phyloP scores from a whole-genome alignment of 179 eudicot genomes.

The Spergularia azorica region DNA sequence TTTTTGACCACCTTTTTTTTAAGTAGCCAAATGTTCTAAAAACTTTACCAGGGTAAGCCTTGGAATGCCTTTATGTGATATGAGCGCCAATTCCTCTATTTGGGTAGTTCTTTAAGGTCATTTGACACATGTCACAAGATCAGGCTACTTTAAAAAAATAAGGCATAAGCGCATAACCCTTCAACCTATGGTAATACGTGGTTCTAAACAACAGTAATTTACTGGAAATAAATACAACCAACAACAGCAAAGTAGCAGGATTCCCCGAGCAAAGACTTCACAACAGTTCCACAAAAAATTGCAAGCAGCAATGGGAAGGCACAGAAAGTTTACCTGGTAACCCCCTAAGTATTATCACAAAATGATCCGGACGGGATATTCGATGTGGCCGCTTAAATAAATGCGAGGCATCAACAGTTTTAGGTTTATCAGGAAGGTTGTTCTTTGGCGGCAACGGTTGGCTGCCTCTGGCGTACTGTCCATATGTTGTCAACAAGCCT shows the following conservation, averaged over 20 bases:
- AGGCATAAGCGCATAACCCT: not conserved
- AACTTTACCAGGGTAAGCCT: too few species aligned
- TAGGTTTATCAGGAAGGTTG: slow-evolving; percentile 46
- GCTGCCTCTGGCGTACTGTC: slow-evolving; percentile 41
- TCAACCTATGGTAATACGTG: not conserved
- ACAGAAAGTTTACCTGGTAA: slow-evolving; percentile 68
- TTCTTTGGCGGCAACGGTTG: slow-evolving; percentile 35
- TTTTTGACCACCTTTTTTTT: too few species aligned
- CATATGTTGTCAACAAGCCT: slow-evolving; percentile 35
- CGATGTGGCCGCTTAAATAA: slow-evolving; percentile 86
- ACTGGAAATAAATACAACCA: not conserved
- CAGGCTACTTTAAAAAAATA: too few species aligned
- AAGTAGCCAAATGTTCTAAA: too few species aligned
- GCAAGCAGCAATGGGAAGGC: not conserved
- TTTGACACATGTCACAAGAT: too few species aligned
- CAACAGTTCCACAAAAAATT: not conserved
- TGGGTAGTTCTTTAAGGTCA: too few species aligned
- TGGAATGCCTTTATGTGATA: too few species aligned
- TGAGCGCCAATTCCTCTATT: too few species aligned
- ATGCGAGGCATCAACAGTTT: slow-evolving; percentile 64
- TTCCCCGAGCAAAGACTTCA: not conserved
- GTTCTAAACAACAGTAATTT: too few species aligned
- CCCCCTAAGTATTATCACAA: slow-evolving; percentile 93
- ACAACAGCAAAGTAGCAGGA: not conserved
- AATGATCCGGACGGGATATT: slow-evolving; percentile 86